Evolutionary conservation across 1,139 yeast genomes (phyloP), one percentile per base, ranked within the genome.

Genomic region (Lodderomyces parapsilosis): DNA sequence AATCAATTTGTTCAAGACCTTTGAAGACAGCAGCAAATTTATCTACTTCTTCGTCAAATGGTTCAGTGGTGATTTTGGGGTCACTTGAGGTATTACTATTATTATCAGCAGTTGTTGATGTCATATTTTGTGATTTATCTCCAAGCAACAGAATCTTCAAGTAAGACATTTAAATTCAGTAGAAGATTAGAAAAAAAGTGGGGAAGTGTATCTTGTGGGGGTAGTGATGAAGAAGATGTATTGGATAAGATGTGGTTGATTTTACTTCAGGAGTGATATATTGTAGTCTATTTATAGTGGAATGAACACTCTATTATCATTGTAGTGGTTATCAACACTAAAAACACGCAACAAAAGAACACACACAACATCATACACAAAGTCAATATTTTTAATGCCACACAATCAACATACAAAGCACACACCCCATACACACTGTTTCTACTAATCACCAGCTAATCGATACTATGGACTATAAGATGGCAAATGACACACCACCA

Each of bases 1-100:
- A 25, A 14, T 15, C 17, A 11, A 36, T 38, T 9, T 31, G 9
- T 13, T 43, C 47, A 25, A 46, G 42, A 23, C 40, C 44, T 36
- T 43, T 38, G 33, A 46, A 46, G 19, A 30, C 33, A 15, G 33
- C 11, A 30, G 33, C 33, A 36, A 43, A 46, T 19, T 43, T 42
- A 13, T 34, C 25, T 6, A 37, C 31, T 5, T 33, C 30, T 15
- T 34, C 27, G 19, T 34, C 37, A 35, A 28, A 28, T 38, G 19
- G 28, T 28, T 15, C 25, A 7, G 37, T 20, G n/a, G 25, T 24
- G 9, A 22, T 24, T 22, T 34, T 6, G 9, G 28, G 27, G 13
- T 34, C 36, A 33, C 10, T 33, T 11, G n/a, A n/a, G n/a, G n/a
- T n/a, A n/a, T n/a, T n/a, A n/a, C n/a, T n/a, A n/a, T n/a, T n/a